phyloP scores from a whole-genome alignment of 371 early-diverging fungal species.

The Polyrhizophydium stewartii region DNA sequence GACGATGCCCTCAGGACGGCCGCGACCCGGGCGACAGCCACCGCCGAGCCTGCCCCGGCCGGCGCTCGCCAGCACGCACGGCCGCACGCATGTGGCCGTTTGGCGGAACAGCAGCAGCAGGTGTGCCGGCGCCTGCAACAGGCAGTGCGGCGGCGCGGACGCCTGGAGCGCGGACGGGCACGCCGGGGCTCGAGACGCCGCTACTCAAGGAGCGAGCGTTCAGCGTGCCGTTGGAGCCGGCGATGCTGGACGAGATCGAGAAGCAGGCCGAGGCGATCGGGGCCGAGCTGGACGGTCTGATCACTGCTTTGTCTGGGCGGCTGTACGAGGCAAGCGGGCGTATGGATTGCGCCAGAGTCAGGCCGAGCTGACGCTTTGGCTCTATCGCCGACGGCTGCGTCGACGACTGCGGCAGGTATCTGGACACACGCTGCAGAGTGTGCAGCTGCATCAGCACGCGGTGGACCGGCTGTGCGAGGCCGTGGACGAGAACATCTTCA shows the following conservation, averaged over 20 bases:
- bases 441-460: neutral
- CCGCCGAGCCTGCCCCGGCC: too few relatives aligned
- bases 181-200: neutral
- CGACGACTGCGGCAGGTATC: neutral
- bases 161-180: too few relatives aligned
- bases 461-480: constrained; percentile 3
- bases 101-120: too few relatives aligned
- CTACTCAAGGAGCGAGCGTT: neutral
- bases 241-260: constrained; percentile 4
- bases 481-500: neutral
- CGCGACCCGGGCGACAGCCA: too few relatives aligned
- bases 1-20: too few relatives aligned
- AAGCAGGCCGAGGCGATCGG: constrained; percentile 1
- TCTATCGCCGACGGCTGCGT: neutral
- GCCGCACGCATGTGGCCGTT: too few relatives aligned
- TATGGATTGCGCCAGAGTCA: too few relatives aligned
- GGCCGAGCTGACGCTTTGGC: neutral
- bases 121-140: too few relatives aligned
- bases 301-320: too few relatives aligned
- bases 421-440: constrained; percentile 1
- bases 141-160: too few relatives aligned
- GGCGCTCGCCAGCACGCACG: too few relatives aligned
- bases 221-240: constrained; percentile 1
- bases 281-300: neutral
- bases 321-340: too few relatives aligned